phyloP scores from a whole-genome alignment of 805 yeast species.

The Candida mattraensis region DNA sequence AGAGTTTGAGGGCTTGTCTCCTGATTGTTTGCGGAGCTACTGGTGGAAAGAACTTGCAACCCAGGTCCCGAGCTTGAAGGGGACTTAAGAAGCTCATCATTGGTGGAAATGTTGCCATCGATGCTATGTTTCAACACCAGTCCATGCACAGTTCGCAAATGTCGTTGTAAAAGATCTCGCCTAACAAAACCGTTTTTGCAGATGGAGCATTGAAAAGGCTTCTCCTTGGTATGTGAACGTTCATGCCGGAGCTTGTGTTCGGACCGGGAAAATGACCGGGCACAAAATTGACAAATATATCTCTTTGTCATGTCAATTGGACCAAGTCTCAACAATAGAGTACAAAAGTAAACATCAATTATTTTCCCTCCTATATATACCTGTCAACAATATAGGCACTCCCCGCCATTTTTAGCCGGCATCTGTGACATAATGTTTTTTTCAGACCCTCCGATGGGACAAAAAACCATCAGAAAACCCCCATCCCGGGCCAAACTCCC shows the following conservation, averaged over 20 bases:
- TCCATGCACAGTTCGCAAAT: constrained; percentile 73
- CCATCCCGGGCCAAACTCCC: too few relatives aligned
- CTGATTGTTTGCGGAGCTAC: neutral
- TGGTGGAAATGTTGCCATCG: constrained; percentile 28
- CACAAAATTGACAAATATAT: constrained; percentile 77
- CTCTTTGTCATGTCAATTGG: constrained; percentile 58
- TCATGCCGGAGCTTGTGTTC: constrained; percentile 81
- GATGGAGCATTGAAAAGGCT: constrained; percentile 72
- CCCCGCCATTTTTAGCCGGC: constrained; percentile 13
- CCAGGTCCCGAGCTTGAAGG: constrained; percentile 6
- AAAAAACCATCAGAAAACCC: neutral
- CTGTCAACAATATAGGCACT: constrained; percentile 2
- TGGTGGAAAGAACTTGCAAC: neutral
- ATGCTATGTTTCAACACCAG: constrained; percentile 30
- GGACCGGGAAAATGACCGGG: constrained; percentile 74
- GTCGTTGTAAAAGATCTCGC: constrained; percentile 74
- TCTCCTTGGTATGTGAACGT: constrained; percentile 75
- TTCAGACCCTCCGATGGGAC: constrained; percentile 1
- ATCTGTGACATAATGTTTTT: constrained; percentile 1
- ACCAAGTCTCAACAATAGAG: constrained; percentile 2
- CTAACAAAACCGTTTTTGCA: constrained; percentile 76
- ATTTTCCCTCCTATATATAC: constrained; percentile 7
- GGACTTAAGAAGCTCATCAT: constrained; percentile 19
- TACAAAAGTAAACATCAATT: neutral
- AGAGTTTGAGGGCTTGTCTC: constrained; percentile 1